Percentiles rank a stretch among this genome's conserved stretches.
Evolutionary conservation across 2,329 filamentous ascomycete genomes (phyloP).

Genomic region (Pseudophaeomoniella oleicola): DNA sequence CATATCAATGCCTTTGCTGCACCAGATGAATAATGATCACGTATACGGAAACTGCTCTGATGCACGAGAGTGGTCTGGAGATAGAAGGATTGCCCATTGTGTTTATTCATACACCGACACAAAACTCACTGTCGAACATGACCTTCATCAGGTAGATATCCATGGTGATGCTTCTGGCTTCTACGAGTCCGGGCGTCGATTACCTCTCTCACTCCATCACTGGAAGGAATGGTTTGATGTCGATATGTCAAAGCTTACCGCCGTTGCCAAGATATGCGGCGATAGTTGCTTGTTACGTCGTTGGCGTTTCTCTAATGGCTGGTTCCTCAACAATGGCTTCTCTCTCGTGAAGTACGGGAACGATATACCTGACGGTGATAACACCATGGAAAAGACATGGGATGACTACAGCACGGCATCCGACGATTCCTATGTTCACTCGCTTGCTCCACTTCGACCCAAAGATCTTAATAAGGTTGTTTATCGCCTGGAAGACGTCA

Average conservation of each 20-base stretch:
- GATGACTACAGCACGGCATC: conserved; percentile 26
- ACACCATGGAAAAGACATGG: conserved; percentile 40
- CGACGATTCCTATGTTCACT: conserved; percentile 33
- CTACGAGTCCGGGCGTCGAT: conserved; percentile 39
- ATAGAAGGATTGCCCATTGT: conserved; percentile 43
- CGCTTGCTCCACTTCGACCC: conserved; percentile 35
- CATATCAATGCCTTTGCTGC: conserved; percentile 37
- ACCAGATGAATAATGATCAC: conserved; percentile 30
- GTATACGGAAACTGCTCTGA: conserved; percentile 36
- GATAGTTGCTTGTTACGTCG: conserved; percentile 42
- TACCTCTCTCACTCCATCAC: conserved; percentile 45
- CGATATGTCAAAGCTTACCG: conserved; percentile 35
- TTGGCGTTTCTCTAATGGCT: conserved; percentile 31
- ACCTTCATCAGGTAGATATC: conserved; percentile 44
- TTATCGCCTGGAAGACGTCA: conserved; percentile 32
- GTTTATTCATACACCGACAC: conserved; percentile 40
- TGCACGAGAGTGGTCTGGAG: conserved; percentile 32
- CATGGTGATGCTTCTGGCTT: conserved; percentile 41
- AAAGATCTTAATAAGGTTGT: conserved; percentile 36
- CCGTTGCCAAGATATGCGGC: conserved; percentile 37
- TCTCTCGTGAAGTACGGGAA: conserved; percentile 38
- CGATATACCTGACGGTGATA: conserved; percentile 24
- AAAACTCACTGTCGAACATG: conserved; percentile 39
- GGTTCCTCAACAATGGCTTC: conserved; percentile 45
- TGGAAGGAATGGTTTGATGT: conserved; percentile 47